phyloP scores from a whole-genome alignment of 2,329 filamentous ascomycete species.

The Fusarium liriodendri region DNA sequence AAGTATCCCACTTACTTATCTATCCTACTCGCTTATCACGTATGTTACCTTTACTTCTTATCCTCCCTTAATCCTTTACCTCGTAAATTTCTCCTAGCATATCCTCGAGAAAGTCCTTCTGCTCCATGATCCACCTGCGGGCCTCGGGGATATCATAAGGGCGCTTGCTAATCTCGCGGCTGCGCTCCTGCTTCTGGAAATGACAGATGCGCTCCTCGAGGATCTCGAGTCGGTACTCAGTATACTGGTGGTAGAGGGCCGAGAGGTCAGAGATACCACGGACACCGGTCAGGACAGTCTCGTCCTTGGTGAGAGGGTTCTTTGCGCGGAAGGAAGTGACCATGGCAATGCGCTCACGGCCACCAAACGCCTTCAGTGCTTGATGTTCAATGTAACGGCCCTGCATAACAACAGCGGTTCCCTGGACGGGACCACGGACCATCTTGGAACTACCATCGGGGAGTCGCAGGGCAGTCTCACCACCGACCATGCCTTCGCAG shows the following conservation, averaged over 20 bases:
- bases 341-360: slow-evolving; percentile 72
- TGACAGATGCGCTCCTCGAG: slow-evolving; percentile 65
- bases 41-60: neutral
- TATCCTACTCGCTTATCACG: no score
- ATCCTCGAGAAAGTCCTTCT: slow-evolving; percentile 39
- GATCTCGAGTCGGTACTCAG: slow-evolving; percentile 71
- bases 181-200: slow-evolving; percentile 23
- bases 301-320: slow-evolving; percentile 65
- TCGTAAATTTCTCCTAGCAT: slow-evolving; percentile 29
- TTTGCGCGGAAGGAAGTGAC: slow-evolving; percentile 73
- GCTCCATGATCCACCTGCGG: slow-evolving; percentile 31
- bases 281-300: slow-evolving; percentile 70
- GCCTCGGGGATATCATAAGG: slow-evolving; percentile 27
- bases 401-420: slow-evolving; percentile 71
- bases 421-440: slow-evolving; percentile 66
- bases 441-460: slow-evolving; percentile 64
- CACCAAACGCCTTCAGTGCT: slow-evolving; percentile 67
- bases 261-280: slow-evolving; percentile 66
- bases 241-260: slow-evolving; percentile 70
- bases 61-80: neutral
- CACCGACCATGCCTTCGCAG: slow-evolving; percentile 71
- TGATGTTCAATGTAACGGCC: slow-evolving; percentile 74
- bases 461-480: slow-evolving; percentile 69
- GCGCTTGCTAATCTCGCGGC: slow-evolving; percentile 22
- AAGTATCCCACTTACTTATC: no score